Conservation (phyloP, 2,329 filamentous ascomycete species). For the Allantophomopsis lycopodina region DNA sequence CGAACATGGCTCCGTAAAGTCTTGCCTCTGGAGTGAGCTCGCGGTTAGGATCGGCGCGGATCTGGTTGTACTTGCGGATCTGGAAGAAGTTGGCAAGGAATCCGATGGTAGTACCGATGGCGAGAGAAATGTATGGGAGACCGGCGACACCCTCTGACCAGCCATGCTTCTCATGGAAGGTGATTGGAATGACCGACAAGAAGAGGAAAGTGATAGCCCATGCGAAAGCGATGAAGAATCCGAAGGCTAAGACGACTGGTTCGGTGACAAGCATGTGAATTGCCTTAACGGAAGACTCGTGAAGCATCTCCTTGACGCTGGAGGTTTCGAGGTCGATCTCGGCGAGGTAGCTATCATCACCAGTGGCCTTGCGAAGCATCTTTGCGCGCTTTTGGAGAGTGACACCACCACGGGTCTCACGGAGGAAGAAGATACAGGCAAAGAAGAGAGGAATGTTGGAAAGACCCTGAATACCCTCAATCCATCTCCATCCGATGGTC, state of each 20-base stretch:
- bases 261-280: slow-evolving; percentile 61
- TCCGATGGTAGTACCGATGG: slow-evolving; percentile 22
- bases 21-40: slow-evolving; percentile 51
- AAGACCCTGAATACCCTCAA: slow-evolving; percentile 75
- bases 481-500: slow-evolving; percentile 63
- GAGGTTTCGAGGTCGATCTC: slow-evolving; percentile 35
- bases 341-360: slow-evolving; percentile 32
- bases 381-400: slow-evolving; percentile 63
- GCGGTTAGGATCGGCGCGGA: slow-evolving; percentile 7
- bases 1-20: slow-evolving; percentile 69
- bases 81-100: slow-evolving; percentile 32
- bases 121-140: slow-evolving; percentile 40
- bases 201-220: slow-evolving; percentile 81
- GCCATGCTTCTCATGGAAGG: slow-evolving; percentile 54
- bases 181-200: slow-evolving; percentile 64
- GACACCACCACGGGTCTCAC: slow-evolving; percentile 70
- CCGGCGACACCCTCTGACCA: slow-evolving; percentile 48
- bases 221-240: slow-evolving; percentile 75
- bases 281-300: slow-evolving; percentile 59
- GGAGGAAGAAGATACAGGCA: slow-evolving; percentile 56
- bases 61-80: slow-evolving; percentile 25
- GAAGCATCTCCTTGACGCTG: slow-evolving; percentile 49
- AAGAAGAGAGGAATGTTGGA: slow-evolving; percentile 47
- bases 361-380: slow-evolving; percentile 51
- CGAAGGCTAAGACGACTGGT: slow-evolving; percentile 71